Evolutionary conservation across 2,329 filamentous ascomycete species (phyloP), one percentile per base, ranked within the genome.

Genomic region (Penicillium sp.): DNA sequence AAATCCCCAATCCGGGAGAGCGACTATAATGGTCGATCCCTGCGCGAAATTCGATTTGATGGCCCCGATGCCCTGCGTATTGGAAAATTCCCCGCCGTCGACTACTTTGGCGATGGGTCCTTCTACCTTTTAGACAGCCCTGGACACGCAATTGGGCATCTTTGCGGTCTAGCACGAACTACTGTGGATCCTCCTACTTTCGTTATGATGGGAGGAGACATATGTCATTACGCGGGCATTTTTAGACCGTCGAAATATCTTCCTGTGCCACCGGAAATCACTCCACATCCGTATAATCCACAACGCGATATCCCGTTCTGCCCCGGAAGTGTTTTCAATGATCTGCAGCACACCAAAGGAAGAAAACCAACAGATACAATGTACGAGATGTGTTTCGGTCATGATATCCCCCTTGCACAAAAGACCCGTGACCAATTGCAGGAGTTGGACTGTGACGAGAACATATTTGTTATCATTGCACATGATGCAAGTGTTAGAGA

Each of bases 61-160:
- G 47, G 47, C 1, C 38, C 46, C 2, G n/a, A 50, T 4, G 41
- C 25, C 18, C 40, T 60, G 2, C 37, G 41, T 6, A 60, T 73
- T 29, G 75, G 75, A 4, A 58, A 65, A 9, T 78, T 76, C 60
- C 63, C 62, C 13, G 66, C 65, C 0, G 23, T 58, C 27, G 82
- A 85, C 62, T 84, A 77, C 61, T 85, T 83, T 52, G 76, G 77
- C 3, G 82, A 85, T 61, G 82, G 81, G 0, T 77, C 71, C 23
- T 82, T 86, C 59, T 84, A 83, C 62, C 71, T 85, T 2, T 71
- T 85, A 50, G 58, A 62, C 34, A 54, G 29, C 2, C 67, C 68
- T 2, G 69, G 69, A 2, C 68, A 71, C 46, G 52, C 56, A 31
- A 27, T 45, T 12, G 65, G 61, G 3, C 64, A 68, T 50, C 47